A percentile compares a stretch with the other conserved stretches of the same genome.
Evolutionary conservation across 306 rosid genomes (phyloP).

Genomic region (Delonix regia): DNA sequence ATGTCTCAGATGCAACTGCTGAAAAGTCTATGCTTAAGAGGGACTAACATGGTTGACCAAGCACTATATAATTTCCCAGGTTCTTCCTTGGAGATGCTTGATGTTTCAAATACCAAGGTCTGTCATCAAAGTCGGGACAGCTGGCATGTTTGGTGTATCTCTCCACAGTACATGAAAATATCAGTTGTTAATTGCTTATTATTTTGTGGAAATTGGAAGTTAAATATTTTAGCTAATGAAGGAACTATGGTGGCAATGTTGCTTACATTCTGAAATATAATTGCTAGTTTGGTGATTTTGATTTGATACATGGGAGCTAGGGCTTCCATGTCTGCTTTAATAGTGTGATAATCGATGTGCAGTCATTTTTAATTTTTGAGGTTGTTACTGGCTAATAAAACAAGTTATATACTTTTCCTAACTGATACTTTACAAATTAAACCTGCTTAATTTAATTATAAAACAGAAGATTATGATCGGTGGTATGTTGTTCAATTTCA

Average conservation of each 20-base stretch:
- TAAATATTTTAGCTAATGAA: constrained; percentile 2
- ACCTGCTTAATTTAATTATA: constrained; percentile 29
- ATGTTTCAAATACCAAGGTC: constrained; percentile 81
- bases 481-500: constrained; percentile 5
- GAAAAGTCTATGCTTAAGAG: constrained; percentile 77
- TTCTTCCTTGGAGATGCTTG: constrained; percentile 82
- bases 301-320: not conserved
- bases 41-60: constrained; percentile 60
- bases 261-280: constrained; percentile 23
- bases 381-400: constrained; percentile 20
- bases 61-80: constrained; percentile 60
- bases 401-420: not conserved
- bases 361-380: not conserved
- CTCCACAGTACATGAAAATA: constrained; percentile 5
- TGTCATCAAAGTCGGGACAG: constrained; percentile 38
- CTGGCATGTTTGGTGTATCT: constrained; percentile 22
- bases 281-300: not conserved
- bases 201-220: constrained; percentile 22
- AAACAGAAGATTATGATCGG: not conserved
- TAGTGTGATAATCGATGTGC: not conserved
- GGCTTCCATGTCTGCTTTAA: constrained; percentile 10
- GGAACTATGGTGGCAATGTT: constrained; percentile 26
- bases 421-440: constrained; percentile 25
- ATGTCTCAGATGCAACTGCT: constrained; percentile 61
- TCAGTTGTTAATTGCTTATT: constrained; percentile 22